Evolutionary conservation across 2,329 filamentous ascomycete genomes (phyloP).

Genomic region (Penicillium occitanis): DNA sequence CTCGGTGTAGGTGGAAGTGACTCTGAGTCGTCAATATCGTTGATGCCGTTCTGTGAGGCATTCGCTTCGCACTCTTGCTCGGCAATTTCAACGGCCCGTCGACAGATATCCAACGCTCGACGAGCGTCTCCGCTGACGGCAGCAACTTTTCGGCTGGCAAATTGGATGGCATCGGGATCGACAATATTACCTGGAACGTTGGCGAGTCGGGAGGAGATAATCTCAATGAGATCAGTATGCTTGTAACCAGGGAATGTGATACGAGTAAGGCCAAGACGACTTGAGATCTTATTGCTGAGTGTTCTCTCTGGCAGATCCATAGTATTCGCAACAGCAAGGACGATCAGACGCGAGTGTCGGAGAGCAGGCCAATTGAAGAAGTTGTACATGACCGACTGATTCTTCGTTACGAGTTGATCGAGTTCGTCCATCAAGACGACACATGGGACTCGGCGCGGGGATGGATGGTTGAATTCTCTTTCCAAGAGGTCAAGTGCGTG

Average conservation of each 20-base stretch:
- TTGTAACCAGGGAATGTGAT: slow-evolving; percentile 98
- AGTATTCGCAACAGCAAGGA: slow-evolving; percentile 95
- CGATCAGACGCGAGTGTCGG: slow-evolving; percentile 87
- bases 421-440: slow-evolving; percentile 98
- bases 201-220: slow-evolving; percentile 89
- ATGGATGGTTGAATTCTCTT: slow-evolving; percentile 88
- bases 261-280: slow-evolving; percentile 80
- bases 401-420: slow-evolving; percentile 95
- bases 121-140: slow-evolving; percentile 93
- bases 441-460: slow-evolving; percentile 85
- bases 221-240: slow-evolving; percentile 94
- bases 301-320: slow-evolving; percentile 98
- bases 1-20: slow-evolving; percentile 46
- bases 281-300: slow-evolving; percentile 97
- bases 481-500: slow-evolving; percentile 90
- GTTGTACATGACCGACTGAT: slow-evolving; percentile 99
- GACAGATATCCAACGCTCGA: slow-evolving; percentile 89
- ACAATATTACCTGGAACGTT: slow-evolving; percentile 88
- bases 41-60: slow-evolving; percentile 22
- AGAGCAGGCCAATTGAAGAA: slow-evolving; percentile 99
- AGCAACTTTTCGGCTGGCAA: slow-evolving; percentile 93
- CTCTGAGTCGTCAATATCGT: slow-evolving; percentile 32
- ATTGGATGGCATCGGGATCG: slow-evolving; percentile 89
- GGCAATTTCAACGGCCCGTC: slow-evolving; percentile 90
- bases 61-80: slow-evolving; percentile 64